These are phyloP conservation scores for Hymenoscyphus scutula DNA, from an alignment of 2,329 filamentous ascomycete species.

Conservation along the genomic window DNA sequence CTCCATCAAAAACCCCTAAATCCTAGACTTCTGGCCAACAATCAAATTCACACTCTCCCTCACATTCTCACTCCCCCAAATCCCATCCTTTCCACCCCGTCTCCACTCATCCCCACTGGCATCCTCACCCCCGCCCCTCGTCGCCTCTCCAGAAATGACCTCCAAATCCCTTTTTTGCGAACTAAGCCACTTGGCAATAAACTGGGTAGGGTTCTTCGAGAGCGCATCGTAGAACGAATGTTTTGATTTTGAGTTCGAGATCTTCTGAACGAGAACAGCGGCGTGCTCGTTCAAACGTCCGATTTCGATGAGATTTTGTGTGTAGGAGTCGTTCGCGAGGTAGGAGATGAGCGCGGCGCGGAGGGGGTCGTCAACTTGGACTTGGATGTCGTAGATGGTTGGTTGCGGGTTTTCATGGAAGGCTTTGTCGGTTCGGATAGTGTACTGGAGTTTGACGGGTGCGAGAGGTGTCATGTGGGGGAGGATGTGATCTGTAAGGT, in stretches of 20 bases:
- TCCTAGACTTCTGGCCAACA: slow-evolving; percentile 38
- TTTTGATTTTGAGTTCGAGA: slow-evolving; percentile 83
- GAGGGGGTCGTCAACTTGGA: slow-evolving; percentile 80
- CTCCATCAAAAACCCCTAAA: neutral
- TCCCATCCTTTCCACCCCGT: slow-evolving; percentile 56
- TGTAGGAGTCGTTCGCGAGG: slow-evolving; percentile 67
- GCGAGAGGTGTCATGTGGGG: slow-evolving; percentile 76
- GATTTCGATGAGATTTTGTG: slow-evolving; percentile 72
- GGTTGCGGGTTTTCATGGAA: slow-evolving; percentile 73
- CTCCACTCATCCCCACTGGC: slow-evolving; percentile 67
- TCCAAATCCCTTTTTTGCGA: slow-evolving; percentile 67
- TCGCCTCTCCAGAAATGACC: slow-evolving; percentile 31
- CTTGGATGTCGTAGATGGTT: slow-evolving; percentile 86
- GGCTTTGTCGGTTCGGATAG: slow-evolving; percentile 84
- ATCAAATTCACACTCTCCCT: slow-evolving; percentile 63
- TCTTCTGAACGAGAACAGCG: slow-evolving; percentile 76
- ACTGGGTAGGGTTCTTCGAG: slow-evolving; percentile 76
- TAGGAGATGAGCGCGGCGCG: slow-evolving; percentile 64
- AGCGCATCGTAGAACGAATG: slow-evolving; percentile 82
- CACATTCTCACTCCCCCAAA: slow-evolving; percentile 62
- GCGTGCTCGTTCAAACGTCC: slow-evolving; percentile 79
- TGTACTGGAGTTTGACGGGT: slow-evolving; percentile 83
- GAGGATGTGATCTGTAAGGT: slow-evolving; percentile 76
- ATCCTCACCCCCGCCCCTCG: slow-evolving; percentile 56
- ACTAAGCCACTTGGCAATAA: slow-evolving; percentile 83